Evolutionary conservation across 2,329 filamentous ascomycete genomes (phyloP).

Genomic region (Diaporthe sp.): DNA sequence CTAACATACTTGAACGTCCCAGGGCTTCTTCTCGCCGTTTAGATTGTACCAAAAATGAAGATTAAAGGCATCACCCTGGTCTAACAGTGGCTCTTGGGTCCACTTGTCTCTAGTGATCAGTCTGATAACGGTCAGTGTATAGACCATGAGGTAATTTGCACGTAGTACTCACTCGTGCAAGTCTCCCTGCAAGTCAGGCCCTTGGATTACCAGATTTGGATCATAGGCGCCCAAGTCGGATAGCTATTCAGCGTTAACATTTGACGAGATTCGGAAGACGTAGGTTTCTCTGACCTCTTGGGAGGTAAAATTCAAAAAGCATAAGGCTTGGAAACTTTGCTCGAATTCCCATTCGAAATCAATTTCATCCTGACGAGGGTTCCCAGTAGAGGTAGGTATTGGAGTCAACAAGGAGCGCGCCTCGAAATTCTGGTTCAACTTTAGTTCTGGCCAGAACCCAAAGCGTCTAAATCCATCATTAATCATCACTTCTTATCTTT

Average conservation of each 20-base stretch:
- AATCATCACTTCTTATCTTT: background rate
- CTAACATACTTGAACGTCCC: background rate
- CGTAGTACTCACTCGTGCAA: background rate
- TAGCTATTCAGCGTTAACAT: background rate
- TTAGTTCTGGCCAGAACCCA: background rate
- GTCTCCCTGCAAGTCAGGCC: background rate
- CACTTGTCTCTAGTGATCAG: background rate
- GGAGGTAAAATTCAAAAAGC: background rate
- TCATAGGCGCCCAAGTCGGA: background rate
- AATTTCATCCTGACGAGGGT: background rate
- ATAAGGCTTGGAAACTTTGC: background rate
- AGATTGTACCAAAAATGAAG: background rate
- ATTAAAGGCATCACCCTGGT: too few relatives aligned
- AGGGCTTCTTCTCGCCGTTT: background rate
- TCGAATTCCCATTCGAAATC: background rate
- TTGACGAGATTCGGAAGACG: too few relatives aligned
- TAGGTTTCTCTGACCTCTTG: background rate
- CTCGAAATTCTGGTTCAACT: background rate
- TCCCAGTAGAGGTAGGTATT: background rate
- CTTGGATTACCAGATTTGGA: background rate
- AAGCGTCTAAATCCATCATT: background rate
- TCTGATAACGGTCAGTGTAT: background rate
- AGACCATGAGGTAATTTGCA: background rate
- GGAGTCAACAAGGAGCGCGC: background rate
- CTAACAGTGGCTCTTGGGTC: background rate